Evolutionary conservation across 257 asterid genomes (phyloP).

Genomic region (Solanum medicagineum): DNA sequence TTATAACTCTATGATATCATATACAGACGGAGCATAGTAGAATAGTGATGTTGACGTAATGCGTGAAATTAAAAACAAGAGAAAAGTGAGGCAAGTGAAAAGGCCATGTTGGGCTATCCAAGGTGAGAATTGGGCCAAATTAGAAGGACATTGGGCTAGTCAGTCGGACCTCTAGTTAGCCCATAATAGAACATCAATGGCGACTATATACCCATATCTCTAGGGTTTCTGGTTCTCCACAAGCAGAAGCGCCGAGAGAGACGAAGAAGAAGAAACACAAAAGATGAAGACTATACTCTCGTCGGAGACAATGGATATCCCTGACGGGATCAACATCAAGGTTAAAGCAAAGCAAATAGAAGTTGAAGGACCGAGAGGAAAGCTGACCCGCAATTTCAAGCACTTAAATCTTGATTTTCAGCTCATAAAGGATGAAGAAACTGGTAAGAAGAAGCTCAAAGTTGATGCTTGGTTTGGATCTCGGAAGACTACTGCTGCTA

Average conservation of each 20-base stretch:
- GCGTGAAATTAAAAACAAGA: too few relatives aligned
- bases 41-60: too few relatives aligned
- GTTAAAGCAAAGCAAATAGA: not conserved
- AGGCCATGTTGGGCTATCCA: too few relatives aligned
- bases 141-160: not conserved
- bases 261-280: not conserved
- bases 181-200: not conserved
- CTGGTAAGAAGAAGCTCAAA: not conserved
- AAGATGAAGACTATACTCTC: not conserved
- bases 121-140: too few relatives aligned
- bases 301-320: not conserved
- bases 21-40: too few relatives aligned
- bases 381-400: not conserved
- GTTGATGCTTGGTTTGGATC: not conserved
- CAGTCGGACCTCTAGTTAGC: not conserved
- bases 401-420: not conserved
- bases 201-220: not conserved
- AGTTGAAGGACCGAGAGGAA: not conserved
- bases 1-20: too few relatives aligned
- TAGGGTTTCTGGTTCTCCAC: not conserved
- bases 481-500: not conserved
- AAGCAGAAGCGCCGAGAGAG: not conserved
- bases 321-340: not conserved
- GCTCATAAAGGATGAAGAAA: not conserved
- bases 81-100: too few relatives aligned